phyloP scores from a whole-genome alignment of 257 asterid species.

The Schizonepeta tenuifolia region DNA sequence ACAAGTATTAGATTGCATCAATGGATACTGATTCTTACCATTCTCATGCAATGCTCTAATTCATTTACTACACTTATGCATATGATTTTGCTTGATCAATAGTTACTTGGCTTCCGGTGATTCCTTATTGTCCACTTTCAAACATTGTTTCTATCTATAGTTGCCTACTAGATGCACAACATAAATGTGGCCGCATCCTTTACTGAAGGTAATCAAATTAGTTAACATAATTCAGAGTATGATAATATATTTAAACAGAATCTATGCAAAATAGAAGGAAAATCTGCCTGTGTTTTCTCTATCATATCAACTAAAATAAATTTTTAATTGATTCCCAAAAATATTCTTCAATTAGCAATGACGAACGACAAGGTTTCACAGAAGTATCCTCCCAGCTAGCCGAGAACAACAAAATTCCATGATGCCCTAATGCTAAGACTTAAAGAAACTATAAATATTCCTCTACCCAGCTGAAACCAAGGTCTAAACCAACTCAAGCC shows the following conservation, averaged over 20 bases:
- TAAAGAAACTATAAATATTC: not conserved
- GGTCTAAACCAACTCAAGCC: not conserved
- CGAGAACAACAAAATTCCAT: not conserved
- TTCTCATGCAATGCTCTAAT: not conserved
- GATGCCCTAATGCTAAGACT: not conserved
- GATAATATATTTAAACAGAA: not conserved
- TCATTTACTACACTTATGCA: not conserved
- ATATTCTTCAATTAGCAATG: too few relatives aligned
- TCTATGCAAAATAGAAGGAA: not conserved
- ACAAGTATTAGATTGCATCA: slow-evolving; percentile 12
- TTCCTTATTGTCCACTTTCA: not conserved
- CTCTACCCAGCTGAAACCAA: not conserved
- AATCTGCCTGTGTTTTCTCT: not conserved
- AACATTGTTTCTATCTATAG: too few relatives aligned
- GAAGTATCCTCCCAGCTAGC: not conserved
- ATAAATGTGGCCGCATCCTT: not conserved
- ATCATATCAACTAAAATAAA: not conserved
- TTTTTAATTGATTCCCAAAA: not conserved
- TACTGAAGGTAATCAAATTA: not conserved
- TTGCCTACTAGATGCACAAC: not conserved
- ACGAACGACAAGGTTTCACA: not conserved
- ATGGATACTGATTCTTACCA: not conserved
- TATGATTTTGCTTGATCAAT: not conserved
- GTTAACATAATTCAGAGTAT: not conserved
- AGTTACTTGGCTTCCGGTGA: not conserved